These are phyloP conservation scores for Fusarium temperatum DNA, from an alignment of 2,329 filamentous ascomycete genomes.

Conservation along the genomic window DNA sequence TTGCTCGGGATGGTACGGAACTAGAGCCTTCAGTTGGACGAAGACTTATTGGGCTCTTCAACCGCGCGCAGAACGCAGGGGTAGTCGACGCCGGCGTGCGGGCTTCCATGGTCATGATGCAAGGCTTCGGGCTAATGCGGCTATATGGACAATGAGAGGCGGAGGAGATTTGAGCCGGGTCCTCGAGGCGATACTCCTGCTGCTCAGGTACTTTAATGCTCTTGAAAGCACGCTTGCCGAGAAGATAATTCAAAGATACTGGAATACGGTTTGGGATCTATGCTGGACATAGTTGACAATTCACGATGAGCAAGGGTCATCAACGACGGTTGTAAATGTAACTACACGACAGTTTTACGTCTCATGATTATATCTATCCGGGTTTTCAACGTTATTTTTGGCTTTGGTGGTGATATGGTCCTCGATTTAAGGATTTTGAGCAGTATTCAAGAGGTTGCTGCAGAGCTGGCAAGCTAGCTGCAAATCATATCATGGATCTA, in stretches of 20 bases:
- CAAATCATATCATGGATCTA: not conserved
- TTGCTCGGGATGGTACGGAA: slow-evolving; percentile 93
- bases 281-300: slow-evolving; percentile 36
- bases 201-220: not conserved
- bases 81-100: slow-evolving; percentile 44
- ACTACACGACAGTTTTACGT: slow-evolving; percentile 30
- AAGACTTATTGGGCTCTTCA: slow-evolving; percentile 81
- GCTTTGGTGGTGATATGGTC: not conserved
- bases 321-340: slow-evolving; percentile 19
- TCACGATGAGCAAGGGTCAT: slow-evolving; percentile 16
- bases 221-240: slow-evolving; percentile 12
- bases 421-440: not conserved
- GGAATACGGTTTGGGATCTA: slow-evolving; percentile 26
- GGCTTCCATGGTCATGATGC: slow-evolving; percentile 47
- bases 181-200: slow-evolving; percentile 21
- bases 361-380: slow-evolving; percentile 21
- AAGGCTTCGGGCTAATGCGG: slow-evolving; percentile 51
- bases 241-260: slow-evolving; percentile 39
- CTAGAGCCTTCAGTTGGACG: slow-evolving; percentile 84
- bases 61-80: slow-evolving; percentile 58
- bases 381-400: not conserved
- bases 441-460: not conserved
- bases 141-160: slow-evolving; percentile 45
- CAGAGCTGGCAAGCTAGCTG: not conserved
- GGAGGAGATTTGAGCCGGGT: slow-evolving; percentile 10